Evolutionary conservation across 495 filamentous ascomycete genomes (phyloP), one percentile per base, ranked within the genome.

Genomic region (Penicillium coffeae): DNA sequence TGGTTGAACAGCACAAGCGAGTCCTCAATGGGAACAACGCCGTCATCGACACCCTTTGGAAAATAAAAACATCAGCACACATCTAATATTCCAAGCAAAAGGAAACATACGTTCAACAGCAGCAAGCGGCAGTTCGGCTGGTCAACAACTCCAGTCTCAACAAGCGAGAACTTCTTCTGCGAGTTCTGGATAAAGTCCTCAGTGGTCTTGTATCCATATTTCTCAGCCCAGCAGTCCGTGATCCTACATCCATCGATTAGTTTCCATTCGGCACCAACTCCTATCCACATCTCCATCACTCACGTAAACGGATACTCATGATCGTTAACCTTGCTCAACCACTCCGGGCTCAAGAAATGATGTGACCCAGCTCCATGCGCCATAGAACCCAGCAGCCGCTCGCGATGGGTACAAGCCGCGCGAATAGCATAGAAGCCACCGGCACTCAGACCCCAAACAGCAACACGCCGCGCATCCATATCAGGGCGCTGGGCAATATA

Each of bases 391-490:
- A 60, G 63, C 7, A 92, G 61, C 8, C 69, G 53, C 1, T 81
- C 69, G 15, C 68, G 65, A 59, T 90, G 87, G 40, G 84, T 90
- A 61, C 87, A 82, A 45, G 87, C 85, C 8, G 86, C 74, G 10
- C 88, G 76, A 27, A 88, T 78, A 12, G 85, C 87, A 65, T 90
- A 88, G 70, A 86, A 90, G 0, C 87, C 87, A 21, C 88, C 88
- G 3, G 79, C 79, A 60, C 83, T 87, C 42, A 89, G 74, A 0
- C 83, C 86, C 87, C 86, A 92, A 30, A 78, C 79, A 50, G 79
- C 69, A n/a, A 90, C 68, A 45, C 71, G 76, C 3, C 58, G 54
- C 70, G 77, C 78, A 55, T 89, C 82, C 49, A 92, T 81, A 44
- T 75, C 69, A 2, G 71, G 68, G 38, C 81, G 71, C 13, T 63